A percentile compares a stretch with the other conserved stretches of the same genome.
Conservation (phyloP, 192 early-diverging fungal genomes). For the Umbelopsis sp. region DNA sequence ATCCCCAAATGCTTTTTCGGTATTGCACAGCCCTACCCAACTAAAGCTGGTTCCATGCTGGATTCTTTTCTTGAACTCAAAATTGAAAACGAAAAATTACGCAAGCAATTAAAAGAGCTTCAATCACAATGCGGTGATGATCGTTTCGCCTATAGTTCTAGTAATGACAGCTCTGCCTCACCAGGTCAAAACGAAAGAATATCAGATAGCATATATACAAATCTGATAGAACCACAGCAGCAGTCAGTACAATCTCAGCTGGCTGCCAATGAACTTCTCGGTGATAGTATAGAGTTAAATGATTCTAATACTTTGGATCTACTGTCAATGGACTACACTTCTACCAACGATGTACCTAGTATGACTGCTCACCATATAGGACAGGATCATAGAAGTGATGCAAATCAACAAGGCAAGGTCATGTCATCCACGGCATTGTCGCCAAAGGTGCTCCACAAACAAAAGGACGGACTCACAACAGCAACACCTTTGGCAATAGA, state of each 20-base stretch:
- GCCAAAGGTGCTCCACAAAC: not conserved
- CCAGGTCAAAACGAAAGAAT: not conserved
- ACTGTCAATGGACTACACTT: not conserved
- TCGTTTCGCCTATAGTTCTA: not conserved
- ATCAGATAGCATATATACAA: conserved; percentile 2
- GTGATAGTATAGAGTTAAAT: not conserved
- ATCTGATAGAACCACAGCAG: not conserved
- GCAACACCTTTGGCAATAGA: not conserved
- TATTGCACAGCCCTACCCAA: conserved; percentile 48
- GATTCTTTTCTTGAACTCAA: conserved; percentile 52
- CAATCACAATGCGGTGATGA: conserved; percentile 18
- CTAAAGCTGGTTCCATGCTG: conserved; percentile 40
- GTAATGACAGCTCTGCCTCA: not conserved
- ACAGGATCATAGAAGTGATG: not conserved
- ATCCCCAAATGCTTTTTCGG: conserved; percentile 46
- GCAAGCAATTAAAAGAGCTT: conserved; percentile 36
- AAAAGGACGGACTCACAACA: not conserved
- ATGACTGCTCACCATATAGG: not conserved
- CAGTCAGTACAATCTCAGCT: not conserved
- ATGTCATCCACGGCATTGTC: not conserved
- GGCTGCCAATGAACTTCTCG: not conserved
- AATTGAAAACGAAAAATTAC: conserved; percentile 47
- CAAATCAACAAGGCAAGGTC: not conserved
- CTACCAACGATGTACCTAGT: not conserved
- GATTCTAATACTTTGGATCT: not conserved